phyloP scores from a whole-genome alignment of 768 basidiomycete genomes.

The Postia placenta region DNA sequence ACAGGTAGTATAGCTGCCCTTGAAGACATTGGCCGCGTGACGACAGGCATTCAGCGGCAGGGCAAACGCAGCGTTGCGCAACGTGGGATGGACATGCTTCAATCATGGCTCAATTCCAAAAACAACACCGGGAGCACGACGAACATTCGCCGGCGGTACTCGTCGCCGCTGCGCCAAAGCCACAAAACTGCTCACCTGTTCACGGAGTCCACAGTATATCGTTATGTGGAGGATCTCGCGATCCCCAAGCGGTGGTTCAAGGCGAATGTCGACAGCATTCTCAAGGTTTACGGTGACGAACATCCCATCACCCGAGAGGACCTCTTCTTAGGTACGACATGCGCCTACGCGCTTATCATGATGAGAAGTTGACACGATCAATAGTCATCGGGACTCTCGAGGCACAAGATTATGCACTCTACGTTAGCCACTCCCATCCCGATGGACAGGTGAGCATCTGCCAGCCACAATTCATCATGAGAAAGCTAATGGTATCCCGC shows the following conservation, averaged over 20 bases:
- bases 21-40: conserved; percentile 57
- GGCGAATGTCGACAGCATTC: conserved; percentile 56
- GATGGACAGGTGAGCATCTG: conserved; percentile 39
- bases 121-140: conserved; percentile 32
- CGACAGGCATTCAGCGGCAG: conserved; percentile 40
- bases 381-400: conserved; percentile 65
- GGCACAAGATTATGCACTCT: conserved; percentile 65
- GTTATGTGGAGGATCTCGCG: conserved; percentile 55
- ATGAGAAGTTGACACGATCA: neutral
- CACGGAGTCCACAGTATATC: conserved; percentile 65
- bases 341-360: neutral
- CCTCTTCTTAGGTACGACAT: conserved; percentile 27
- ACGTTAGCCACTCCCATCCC: conserved; percentile 68
- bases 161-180: conserved; percentile 55
- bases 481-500: conserved; percentile 8
- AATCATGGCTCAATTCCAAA: conserved; percentile 32
- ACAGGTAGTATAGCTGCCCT: conserved; percentile 51
- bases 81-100: conserved; percentile 50
- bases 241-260: conserved; percentile 72
- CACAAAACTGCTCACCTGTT: conserved; percentile 64
- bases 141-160: conserved; percentile 44
- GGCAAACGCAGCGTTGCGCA: conserved; percentile 56
- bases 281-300: conserved; percentile 43
- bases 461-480: neutral
- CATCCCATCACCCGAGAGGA: conserved; percentile 31